Evolutionary conservation across 192 early-diverging fungal species (phyloP).

Genomic region (Rhizophlyctis rosea): DNA sequence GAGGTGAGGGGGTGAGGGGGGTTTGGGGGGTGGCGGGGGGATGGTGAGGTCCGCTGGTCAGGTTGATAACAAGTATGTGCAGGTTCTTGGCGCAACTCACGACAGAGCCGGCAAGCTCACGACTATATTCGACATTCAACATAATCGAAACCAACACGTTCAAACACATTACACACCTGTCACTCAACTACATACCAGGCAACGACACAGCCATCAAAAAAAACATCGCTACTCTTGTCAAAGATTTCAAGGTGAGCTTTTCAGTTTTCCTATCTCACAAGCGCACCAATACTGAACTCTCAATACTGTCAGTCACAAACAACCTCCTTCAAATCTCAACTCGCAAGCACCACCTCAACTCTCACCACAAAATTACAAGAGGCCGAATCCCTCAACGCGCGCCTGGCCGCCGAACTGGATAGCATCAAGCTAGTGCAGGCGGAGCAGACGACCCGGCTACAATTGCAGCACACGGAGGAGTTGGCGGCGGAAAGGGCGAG

Average conservation of each 20-base stretch:
- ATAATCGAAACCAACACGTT: conserved; percentile 58
- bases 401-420: conserved; percentile 31
- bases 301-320: conserved; percentile 12
- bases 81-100: conserved; percentile 46
- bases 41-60: background rate
- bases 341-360: conserved; percentile 19
- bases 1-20: too few species aligned
- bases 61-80: background rate
- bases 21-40: background rate
- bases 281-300: background rate
- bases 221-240: conserved; percentile 47
- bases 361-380: conserved; percentile 18
- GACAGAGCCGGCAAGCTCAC: conserved; percentile 2
- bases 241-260: conserved; percentile 39
- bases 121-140: conserved; percentile 25
- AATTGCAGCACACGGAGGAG: conserved; percentile 32
- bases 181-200: conserved; percentile 42
- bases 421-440: conserved; percentile 24
- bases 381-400: conserved; percentile 4
- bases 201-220: conserved; percentile 48
- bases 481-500: conserved; percentile 34
- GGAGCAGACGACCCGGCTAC: conserved; percentile 29
- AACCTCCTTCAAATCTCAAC: conserved; percentile 14
- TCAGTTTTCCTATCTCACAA: background rate
- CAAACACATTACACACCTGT: conserved; percentile 51